Percentiles rank a stretch among this genome's conserved stretches.
phyloP scores from a whole-genome alignment of 176 grass and related monocot species.

The Thalia dealbata region DNA sequence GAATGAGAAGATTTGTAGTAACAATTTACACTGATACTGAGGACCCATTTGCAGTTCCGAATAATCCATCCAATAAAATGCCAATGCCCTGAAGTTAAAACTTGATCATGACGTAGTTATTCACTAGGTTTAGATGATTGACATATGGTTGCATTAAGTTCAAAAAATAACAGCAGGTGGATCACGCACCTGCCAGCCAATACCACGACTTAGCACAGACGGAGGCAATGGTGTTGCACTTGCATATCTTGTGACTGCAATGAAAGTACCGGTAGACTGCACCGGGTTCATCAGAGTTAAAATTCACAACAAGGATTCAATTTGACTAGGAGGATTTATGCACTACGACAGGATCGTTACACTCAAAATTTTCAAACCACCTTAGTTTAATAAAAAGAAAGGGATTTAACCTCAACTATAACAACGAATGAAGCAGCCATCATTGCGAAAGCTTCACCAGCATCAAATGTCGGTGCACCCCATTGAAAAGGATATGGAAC shows the following conservation, averaged over 20 bases:
- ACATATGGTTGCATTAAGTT: background rate
- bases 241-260: constrained; percentile 86
- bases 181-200: constrained; percentile 83
- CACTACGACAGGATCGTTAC: background rate
- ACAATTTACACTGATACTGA: constrained; percentile 86
- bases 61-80: constrained; percentile 87
- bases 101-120: background rate
- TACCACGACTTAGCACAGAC: constrained; percentile 89
- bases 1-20: background rate
- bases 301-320: background rate
- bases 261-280: constrained; percentile 94
- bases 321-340: background rate
- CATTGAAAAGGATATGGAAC: constrained; percentile 18
- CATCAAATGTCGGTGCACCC: constrained; percentile 15
- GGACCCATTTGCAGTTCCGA: constrained; percentile 91
- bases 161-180: background rate
- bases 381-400: background rate
- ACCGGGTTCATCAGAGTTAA: background rate
- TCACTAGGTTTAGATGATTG: background rate
- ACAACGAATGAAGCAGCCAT: constrained; percentile 17
- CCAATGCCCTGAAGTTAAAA: constrained; percentile 63
- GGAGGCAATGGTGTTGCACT: constrained; percentile 88
- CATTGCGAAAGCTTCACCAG: constrained; percentile 18
- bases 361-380: background rate
- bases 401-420: constrained; percentile 2